These are phyloP conservation scores for Botrytis sinoallii DNA, from an alignment of 2,329 filamentous ascomycete species.

Conservation along the genomic window DNA sequence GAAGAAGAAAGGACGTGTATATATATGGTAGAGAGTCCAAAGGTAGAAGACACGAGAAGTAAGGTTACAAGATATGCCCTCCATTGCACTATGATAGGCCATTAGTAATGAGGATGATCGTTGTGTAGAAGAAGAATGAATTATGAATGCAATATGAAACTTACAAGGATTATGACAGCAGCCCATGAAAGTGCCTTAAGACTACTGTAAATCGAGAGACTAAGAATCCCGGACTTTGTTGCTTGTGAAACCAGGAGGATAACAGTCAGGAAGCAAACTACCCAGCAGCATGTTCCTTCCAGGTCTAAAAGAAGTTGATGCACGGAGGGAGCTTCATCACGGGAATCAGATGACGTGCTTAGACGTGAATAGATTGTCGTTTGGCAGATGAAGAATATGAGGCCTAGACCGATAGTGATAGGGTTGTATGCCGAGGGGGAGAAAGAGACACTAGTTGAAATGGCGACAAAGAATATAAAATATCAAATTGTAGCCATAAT, in stretches of 20 bases:
- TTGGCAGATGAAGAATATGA: constrained; percentile 13
- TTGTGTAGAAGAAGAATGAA: background rate
- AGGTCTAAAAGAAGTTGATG: background rate
- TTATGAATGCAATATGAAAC: background rate
- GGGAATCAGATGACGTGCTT: background rate
- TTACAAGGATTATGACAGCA: constrained; percentile 9
- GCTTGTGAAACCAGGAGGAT: constrained; percentile 15
- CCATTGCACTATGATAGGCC: constrained; percentile 7
- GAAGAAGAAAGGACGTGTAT: background rate
- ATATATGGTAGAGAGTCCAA: constrained; percentile 15
- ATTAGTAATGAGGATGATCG: background rate
- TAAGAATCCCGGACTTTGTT: background rate
- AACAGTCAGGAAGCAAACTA: constrained; percentile 14
- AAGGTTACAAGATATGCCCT: constrained; percentile 13
- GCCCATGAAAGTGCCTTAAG: constrained; percentile 9
- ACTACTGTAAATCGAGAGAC: constrained; percentile 1
- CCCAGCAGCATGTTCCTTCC: constrained; percentile 18
- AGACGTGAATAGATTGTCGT: constrained; percentile 12
- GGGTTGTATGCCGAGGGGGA: background rate
- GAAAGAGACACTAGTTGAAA: constrained; percentile 16
- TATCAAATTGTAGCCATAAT: constrained; percentile 6
- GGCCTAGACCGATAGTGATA: background rate
- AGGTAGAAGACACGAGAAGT: constrained; percentile 11
- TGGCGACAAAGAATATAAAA: constrained; percentile 16
- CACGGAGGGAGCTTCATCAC: background rate